A percentile compares a stretch with the other conserved stretches of the same genome.
These are phyloP conservation scores for Mrakia hoshinonis DNA, from an alignment of 768 basidiomycete genomes.

Conservation along the genomic window DNA sequence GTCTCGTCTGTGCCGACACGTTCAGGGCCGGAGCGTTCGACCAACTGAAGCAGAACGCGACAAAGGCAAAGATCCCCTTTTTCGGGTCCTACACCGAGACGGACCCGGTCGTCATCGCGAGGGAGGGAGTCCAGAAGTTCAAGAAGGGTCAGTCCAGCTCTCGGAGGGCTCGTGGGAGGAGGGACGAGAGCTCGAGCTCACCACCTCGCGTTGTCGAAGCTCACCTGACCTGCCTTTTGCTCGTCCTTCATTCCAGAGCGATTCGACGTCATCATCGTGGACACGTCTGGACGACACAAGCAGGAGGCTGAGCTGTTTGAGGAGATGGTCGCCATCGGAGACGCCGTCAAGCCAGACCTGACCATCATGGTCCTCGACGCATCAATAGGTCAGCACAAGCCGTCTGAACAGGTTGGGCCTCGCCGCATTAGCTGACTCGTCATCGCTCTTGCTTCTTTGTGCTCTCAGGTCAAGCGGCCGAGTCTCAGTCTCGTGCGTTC, in stretches of 20 bases:
- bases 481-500: conserved; percentile 90
- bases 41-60: conserved; percentile 96
- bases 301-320: conserved; percentile 93
- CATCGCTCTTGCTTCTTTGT: not conserved
- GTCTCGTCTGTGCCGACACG: conserved; percentile 96
- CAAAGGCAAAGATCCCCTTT: conserved; percentile 97
- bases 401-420: conserved; percentile 36
- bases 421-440: not conserved
- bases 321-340: conserved; percentile 95
- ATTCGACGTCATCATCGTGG: conserved; percentile 97
- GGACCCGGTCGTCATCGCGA: conserved; percentile 89
- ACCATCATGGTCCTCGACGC: conserved; percentile 92
- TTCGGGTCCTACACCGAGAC: conserved; percentile 99
- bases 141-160: conserved; percentile 53
- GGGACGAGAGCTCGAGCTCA: not conserved
- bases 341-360: conserved; percentile 89
- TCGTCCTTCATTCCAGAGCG: conserved; percentile 49
- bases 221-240: not conserved
- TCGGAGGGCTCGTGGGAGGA: not conserved
- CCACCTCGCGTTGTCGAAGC: not conserved
- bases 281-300: conserved; percentile 93
- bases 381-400: conserved; percentile 56
- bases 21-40: conserved; percentile 99
- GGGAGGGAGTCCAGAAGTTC: conserved; percentile 91
- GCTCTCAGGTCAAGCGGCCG: conserved; percentile 79